Percentiles rank a stretch among this genome's conserved stretches.
These are phyloP conservation scores for Gastroboletus turbinatus DNA, from an alignment of 1,284 basidiomycete species.

Conservation along the genomic window DNA sequence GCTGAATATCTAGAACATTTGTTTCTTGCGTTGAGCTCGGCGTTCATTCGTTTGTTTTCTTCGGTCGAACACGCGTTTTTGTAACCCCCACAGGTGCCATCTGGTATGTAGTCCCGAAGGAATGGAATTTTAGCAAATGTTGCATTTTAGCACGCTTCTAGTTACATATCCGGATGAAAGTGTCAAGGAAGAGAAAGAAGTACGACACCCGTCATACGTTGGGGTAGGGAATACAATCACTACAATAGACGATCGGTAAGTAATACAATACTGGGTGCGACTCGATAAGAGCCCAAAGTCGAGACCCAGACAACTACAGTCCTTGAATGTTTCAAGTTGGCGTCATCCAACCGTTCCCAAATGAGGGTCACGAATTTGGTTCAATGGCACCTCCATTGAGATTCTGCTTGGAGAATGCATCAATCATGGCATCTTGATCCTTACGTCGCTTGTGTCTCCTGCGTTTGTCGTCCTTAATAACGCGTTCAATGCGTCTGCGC, in stretches of 20 bases:
- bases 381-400: conserved; percentile 39
- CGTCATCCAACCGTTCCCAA: conserved; percentile 4
- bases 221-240: conserved; percentile 15
- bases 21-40: not conserved
- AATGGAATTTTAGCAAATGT: conserved; percentile 1
- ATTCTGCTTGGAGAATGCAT: conserved; percentile 67
- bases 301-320: conserved; percentile 10
- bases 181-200: not conserved
- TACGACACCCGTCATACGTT: conserved; percentile 1
- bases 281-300: conserved; percentile 3
- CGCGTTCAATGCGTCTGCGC: conserved; percentile 67
- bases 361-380: conserved; percentile 24
- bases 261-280: conserved; percentile 22
- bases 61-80: conserved; percentile 5
- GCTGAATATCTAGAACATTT: conserved; percentile 6
- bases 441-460: conserved; percentile 75
- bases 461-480: conserved; percentile 78
- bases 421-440: conserved; percentile 76
- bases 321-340: conserved; percentile 11
- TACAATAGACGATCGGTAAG: conserved; percentile 21
- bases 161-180: conserved; percentile 6
- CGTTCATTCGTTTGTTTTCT: conserved; percentile 5
- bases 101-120: not conserved
- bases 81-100: not conserved
- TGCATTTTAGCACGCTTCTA: conserved; percentile 6